phyloP scores from a whole-genome alignment of 2,329 filamentous ascomycete genomes.

The Macrophomina tecta region DNA sequence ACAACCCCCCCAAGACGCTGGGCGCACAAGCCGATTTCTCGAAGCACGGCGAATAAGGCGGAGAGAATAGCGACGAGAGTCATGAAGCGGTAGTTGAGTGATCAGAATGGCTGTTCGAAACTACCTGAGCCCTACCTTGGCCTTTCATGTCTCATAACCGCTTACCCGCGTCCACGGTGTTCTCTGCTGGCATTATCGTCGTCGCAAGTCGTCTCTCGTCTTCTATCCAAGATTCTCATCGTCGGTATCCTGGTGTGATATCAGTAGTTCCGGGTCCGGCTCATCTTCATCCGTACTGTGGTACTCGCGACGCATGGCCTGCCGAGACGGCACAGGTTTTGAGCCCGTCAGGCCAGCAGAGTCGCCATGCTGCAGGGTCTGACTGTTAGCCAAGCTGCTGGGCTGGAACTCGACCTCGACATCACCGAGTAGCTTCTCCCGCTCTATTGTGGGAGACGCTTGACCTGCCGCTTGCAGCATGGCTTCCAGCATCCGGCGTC shows the following conservation, averaged over 20 bases:
- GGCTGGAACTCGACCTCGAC: slow-evolving; percentile 27
- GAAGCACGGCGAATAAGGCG: background rate
- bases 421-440: slow-evolving; percentile 24
- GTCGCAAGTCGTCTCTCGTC: slow-evolving; percentile 28
- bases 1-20: background rate
- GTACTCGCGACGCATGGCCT: slow-evolving; percentile 35
- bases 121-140: background rate
- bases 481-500: slow-evolving; percentile 60
- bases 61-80: background rate
- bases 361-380: slow-evolving; percentile 24
- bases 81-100: slow-evolving; percentile 2
- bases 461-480: slow-evolving; percentile 35
- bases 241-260: slow-evolving; percentile 53
- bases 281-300: slow-evolving; percentile 52
- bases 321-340: slow-evolving; percentile 20
- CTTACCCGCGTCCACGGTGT: background rate
- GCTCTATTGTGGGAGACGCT: slow-evolving; percentile 31
- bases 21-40: background rate
- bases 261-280: slow-evolving; percentile 56
- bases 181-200: slow-evolving; percentile 1
- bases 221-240: slow-evolving; percentile 33
- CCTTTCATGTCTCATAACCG: no score
- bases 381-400: slow-evolving; percentile 26
- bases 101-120: background rate
- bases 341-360: slow-evolving; percentile 10